Base-by-base conservation (phyloP, 352 stramenopile species). In the Phytophthora melonis region DNA sequence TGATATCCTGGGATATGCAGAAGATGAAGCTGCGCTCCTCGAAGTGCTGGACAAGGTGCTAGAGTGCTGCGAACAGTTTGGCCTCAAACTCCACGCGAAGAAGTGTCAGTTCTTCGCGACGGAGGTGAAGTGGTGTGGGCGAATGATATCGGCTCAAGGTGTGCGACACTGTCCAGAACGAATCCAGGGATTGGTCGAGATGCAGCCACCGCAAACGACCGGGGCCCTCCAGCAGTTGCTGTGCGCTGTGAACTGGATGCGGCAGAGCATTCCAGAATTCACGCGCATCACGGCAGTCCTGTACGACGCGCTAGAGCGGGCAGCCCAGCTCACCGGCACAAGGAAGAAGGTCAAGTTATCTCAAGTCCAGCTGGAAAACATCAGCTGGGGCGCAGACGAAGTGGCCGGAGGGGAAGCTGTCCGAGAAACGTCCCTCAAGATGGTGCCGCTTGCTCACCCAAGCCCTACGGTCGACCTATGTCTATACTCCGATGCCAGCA, bases 71-170 rank as follows among this genome's bases (percentile, higher is more conserved):
- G 25, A 64, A 13, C 16, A 63, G 13, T 83, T 60, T 23, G 79
- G 73, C 14, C 49, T 82, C 3, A 86, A 83, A 50, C 56, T 86
- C 2, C 63, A 81, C 64, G 67, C 75, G 6, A 58, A 39, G 14
- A 79, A 83, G 64, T 82, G 75, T 34, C 0, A 41, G 11, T 78
- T 86, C 41, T 80, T 74, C 45, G 30, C 50, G 1, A 58, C 3
- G 3, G 57, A 82, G 25, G 65, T 64, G 1, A 61, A 63, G 19
- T 81, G 70, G 62, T 79, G 69, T 27, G 76, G 69, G 0, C 49
- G 47, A 11, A 30, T 75, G 1, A 63, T 87, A n/a, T 82, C 74
- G 0, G 63, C 49, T 1, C 9, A 45, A 13, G 77, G 69, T 1
- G 47, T 80, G 3, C 8, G 19, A 0, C 74, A 84, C 23, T 69